Evolutionary conservation across 352 stramenopile genomes (phyloP).

Genomic region (Phytophthora colocasiae): DNA sequence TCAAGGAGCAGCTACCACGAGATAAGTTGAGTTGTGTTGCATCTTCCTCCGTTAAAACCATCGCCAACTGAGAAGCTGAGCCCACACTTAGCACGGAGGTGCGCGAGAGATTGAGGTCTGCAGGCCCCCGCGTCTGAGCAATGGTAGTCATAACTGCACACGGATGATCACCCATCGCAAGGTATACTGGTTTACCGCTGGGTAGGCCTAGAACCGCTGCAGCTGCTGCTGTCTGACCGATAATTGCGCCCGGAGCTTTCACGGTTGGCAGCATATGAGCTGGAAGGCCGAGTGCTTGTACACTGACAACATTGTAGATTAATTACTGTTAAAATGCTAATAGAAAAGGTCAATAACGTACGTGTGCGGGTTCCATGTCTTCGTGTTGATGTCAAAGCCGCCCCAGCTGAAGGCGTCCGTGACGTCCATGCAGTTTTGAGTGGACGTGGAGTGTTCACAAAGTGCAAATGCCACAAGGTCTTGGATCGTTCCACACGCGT

Average conservation of each 20-base stretch:
- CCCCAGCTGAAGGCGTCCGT: constrained; percentile 83
- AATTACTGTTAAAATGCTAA: not conserved
- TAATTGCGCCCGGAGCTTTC: constrained; percentile 45
- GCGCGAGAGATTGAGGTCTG: constrained; percentile 39
- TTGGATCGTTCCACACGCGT: constrained; percentile 77
- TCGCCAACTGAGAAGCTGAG: constrained; percentile 70
- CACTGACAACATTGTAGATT: constrained; percentile 28
- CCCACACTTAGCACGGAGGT: constrained; percentile 77
- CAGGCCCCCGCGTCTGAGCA: constrained; percentile 25
- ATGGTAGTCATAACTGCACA: constrained; percentile 64
- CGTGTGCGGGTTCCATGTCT: constrained; percentile 51
- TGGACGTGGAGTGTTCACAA: constrained; percentile 42
- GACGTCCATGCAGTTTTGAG: constrained; percentile 59
- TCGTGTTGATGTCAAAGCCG: constrained; percentile 50
- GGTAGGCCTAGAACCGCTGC: constrained; percentile 40
- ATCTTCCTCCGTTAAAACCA: constrained; percentile 57
- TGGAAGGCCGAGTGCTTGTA: constrained; percentile 60
- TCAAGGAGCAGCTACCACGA: constrained; percentile 30
- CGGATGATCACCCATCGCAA: constrained; percentile 77
- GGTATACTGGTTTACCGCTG: constrained; percentile 38
- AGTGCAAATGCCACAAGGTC: constrained; percentile 71
- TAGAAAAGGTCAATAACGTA: constrained; percentile 21
- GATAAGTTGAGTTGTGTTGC: constrained; percentile 23
- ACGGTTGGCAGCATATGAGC: constrained; percentile 54
- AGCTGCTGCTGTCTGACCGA: constrained; percentile 42